Conservation (phyloP, 2,329 filamentous ascomycete genomes). For the Trichoderma asperellum region DNA sequence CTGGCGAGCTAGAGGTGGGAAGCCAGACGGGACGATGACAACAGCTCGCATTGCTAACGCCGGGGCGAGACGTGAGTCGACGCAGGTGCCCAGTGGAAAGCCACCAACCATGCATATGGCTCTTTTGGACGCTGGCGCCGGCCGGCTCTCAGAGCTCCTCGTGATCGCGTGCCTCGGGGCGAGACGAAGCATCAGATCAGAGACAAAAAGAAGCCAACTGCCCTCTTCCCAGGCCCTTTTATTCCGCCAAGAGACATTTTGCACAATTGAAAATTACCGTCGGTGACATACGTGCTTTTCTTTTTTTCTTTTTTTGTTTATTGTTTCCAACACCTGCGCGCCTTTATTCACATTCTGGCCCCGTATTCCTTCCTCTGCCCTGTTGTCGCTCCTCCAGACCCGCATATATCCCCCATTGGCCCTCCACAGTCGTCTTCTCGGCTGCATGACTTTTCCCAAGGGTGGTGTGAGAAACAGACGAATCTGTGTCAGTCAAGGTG, state of each 20-base stretch:
- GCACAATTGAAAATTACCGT: neutral
- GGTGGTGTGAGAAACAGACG: constrained; percentile 1
- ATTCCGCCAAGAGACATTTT: neutral
- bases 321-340: neutral
- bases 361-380: neutral
- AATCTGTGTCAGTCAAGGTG: constrained; percentile 11
- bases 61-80: neutral
- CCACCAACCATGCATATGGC: neutral
- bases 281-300: neutral
- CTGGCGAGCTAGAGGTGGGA: neutral
- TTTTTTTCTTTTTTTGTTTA: neutral
- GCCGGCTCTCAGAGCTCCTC: constrained; percentile 6
- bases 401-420: neutral
- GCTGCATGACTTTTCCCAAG: constrained; percentile 1
- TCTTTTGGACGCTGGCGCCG: neutral
- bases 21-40: neutral
- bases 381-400: constrained; percentile 7
- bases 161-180: constrained; percentile 21
- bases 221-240: neutral
- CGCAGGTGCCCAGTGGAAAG: neutral
- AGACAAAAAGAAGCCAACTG: constrained; percentile 1
- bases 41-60: constrained; percentile 2
- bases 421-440: neutral
- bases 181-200: neutral
- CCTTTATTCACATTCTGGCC: neutral